phyloP scores from a whole-genome alignment of 2,329 filamentous ascomycete species.

The Cytospora schulzeri region DNA sequence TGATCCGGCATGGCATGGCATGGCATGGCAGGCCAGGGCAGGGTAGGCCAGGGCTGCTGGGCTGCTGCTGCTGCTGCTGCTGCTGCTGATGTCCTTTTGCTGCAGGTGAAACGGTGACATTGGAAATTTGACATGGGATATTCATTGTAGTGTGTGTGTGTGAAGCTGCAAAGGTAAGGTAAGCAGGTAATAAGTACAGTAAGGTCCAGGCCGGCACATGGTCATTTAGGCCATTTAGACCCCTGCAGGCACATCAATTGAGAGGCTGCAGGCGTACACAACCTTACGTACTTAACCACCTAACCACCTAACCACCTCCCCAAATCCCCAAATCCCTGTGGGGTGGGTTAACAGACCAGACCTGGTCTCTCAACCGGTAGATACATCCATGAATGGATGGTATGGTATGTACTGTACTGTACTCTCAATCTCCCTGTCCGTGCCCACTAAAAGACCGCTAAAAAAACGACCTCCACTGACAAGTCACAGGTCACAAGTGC shows the following conservation, averaged over 20 bases:
- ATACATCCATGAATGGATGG: too few species aligned
- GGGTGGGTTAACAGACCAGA: conserved; percentile 1
- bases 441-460: not conserved
- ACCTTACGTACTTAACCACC: not conserved
- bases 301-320: too few species aligned
- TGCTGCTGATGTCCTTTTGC: not conserved
- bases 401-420: not conserved
- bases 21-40: too few species aligned
- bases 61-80: not conserved
- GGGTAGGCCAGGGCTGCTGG: too few species aligned
- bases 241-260: conserved; percentile 16
- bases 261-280: conserved; percentile 10
- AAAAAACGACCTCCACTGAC: conserved; percentile 5
- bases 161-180: too few species aligned
- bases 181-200: not conserved
- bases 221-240: conserved; percentile 4
- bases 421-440: conserved; percentile 9
- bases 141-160: too few species aligned
- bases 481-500: conserved; percentile 18
- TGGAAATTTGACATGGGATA: not conserved
- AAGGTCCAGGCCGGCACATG: conserved; percentile 16
- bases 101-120: conserved; percentile 8
- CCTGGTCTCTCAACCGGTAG: not conserved
- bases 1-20: not conserved
- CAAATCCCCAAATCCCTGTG: conserved; percentile 1